Percentiles rank a stretch among this genome's conserved stretches.
Evolutionary conservation across 192 early-diverging fungal species (phyloP).

Genomic region (Rhizophagus sp.): DNA sequence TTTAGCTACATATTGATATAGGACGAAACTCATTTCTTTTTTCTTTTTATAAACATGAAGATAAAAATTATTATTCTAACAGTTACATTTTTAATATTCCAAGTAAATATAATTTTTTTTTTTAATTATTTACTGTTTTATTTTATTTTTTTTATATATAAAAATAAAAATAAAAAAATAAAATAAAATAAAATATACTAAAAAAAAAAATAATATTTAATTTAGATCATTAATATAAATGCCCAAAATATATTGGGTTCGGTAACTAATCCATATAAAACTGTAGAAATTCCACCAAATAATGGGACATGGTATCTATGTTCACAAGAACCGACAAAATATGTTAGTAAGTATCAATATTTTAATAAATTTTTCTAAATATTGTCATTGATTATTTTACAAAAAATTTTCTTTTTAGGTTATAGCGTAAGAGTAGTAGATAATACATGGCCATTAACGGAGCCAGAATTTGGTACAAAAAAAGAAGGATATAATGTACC

Average conservation of each 20-base stretch:
- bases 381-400: not conserved
- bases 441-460: not conserved
- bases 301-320: slow-evolving; percentile 10
- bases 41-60: not conserved
- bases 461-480: not conserved
- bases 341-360: slow-evolving; percentile 1
- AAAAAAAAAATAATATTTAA: not conserved
- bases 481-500: not conserved
- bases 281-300: not conserved
- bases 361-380: not conserved
- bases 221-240: not conserved
- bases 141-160: too few species aligned
- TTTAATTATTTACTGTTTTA: not conserved
- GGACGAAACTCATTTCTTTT: not conserved
- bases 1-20: not conserved
- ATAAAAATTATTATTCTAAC: not conserved
- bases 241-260: not conserved
- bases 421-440: slow-evolving; percentile 5
- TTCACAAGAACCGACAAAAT: not conserved
- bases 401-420: not conserved
- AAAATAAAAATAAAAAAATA: not conserved
- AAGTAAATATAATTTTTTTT: not conserved
- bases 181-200: too few species aligned
- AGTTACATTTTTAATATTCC: not conserved
- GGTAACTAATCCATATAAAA: not conserved